phyloP scores from a whole-genome alignment of 257 asterid genomes.

The Scutellaria baicalensis region DNA sequence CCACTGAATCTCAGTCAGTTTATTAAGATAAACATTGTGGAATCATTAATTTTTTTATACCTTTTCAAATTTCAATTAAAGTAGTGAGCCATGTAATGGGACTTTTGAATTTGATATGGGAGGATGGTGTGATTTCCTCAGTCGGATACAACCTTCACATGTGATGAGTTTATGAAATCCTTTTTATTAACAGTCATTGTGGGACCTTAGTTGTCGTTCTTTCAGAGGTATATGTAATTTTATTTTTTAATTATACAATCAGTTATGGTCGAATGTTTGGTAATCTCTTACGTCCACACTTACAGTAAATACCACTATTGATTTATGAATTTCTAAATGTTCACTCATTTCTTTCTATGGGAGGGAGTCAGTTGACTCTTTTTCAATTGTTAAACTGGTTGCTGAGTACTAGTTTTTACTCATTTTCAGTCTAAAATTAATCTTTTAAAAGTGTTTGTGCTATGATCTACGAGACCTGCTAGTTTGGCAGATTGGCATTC shows the following conservation, averaged over 20 bases:
- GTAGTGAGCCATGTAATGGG: background rate
- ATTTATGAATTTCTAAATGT: background rate
- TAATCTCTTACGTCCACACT: too few relatives aligned
- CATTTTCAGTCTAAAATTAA: background rate
- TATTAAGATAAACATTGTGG: background rate
- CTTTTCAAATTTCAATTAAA: background rate
- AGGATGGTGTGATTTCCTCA: background rate
- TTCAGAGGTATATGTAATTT: background rate
- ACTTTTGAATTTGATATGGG: background rate
- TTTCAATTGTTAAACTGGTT: background rate
- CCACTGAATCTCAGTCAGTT: background rate
- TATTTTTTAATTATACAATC: background rate
- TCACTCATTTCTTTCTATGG: background rate
- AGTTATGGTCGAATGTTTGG: too few relatives aligned
- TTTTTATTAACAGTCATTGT: background rate
- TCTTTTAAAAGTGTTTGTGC: background rate
- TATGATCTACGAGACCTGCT: background rate
- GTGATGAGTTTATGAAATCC: background rate
- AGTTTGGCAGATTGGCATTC: background rate
- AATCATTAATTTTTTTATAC: background rate
- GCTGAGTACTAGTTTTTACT: background rate
- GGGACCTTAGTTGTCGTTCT: background rate
- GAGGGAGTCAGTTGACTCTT: background rate
- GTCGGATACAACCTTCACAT: background rate
- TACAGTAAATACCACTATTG: background rate